Percentiles rank a stretch among this genome's conserved stretches.
phyloP scores from a whole-genome alignment of 1,284 basidiomycete genomes.

The Amylostereum areolatum region DNA sequence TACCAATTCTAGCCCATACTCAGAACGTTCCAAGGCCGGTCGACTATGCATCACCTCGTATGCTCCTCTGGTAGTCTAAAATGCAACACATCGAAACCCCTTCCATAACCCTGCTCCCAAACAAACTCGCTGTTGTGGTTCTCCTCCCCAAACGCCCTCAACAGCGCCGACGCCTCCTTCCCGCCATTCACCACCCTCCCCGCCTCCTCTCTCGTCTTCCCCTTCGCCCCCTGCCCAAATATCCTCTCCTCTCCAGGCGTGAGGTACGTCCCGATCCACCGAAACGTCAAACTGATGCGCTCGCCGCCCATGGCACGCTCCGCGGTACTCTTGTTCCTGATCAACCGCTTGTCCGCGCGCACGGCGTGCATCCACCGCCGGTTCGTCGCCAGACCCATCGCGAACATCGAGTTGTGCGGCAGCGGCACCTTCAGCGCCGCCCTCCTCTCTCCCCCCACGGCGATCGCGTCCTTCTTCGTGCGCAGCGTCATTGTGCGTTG shows the following conservation, averaged over 20 bases:
- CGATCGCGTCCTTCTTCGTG: constrained; percentile 45
- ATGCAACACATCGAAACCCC: constrained; percentile 64
- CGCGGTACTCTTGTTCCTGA: constrained; percentile 39
- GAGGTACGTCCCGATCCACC: constrained; percentile 69
- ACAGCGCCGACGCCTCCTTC: constrained; percentile 41
- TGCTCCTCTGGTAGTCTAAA: constrained; percentile 24
- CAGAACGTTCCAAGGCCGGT: too few species aligned
- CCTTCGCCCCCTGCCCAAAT: constrained; percentile 62
- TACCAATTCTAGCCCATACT: too few species aligned
- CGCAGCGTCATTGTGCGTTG: constrained; percentile 66
- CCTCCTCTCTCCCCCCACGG: constrained; percentile 20
- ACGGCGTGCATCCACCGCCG: constrained; percentile 65
- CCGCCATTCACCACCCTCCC: constrained; percentile 43
- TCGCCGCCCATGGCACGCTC: constrained; percentile 52
- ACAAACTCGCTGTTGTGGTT: constrained; percentile 63
- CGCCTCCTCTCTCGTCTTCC: constrained; percentile 49
- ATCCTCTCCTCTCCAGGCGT: constrained; percentile 42
- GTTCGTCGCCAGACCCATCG: constrained; percentile 67
- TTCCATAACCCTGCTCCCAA: constrained; percentile 58
- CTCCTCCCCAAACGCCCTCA: constrained; percentile 64
- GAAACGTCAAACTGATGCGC: constrained; percentile 72
- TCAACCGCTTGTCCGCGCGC: constrained; percentile 61
- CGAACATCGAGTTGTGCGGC: constrained; percentile 74
- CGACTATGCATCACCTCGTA: too few species aligned
- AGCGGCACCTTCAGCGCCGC: constrained; percentile 56